phyloP scores from a whole-genome alignment of 1,139 yeast genomes.

The Petasospora fabianii region DNA sequence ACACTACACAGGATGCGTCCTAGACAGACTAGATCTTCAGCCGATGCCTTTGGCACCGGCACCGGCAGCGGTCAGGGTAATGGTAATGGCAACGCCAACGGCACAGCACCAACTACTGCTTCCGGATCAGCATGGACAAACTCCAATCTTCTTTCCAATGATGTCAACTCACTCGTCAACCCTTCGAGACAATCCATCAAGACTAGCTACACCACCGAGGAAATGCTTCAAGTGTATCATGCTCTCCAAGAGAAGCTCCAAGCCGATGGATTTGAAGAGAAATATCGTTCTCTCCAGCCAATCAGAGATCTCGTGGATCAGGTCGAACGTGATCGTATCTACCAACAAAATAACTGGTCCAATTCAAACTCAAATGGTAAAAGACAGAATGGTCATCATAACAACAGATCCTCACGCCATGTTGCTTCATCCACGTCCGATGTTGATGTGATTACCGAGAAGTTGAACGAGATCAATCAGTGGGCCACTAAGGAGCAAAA shows the following conservation, averaged over 20 bases:
- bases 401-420: not conserved
- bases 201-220: slow-evolving; percentile 42
- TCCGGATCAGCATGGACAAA: slow-evolving; percentile 23
- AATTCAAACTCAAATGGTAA: too few species aligned
- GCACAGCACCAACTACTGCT: too few species aligned
- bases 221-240: slow-evolving; percentile 52
- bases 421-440: slow-evolving; percentile 1
- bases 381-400: slow-evolving; percentile 5
- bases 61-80: slow-evolving; percentile 5
- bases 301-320: slow-evolving; percentile 28
- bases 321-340: slow-evolving; percentile 34
- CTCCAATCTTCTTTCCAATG: too few species aligned
- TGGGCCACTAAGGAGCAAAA: slow-evolving; percentile 25
- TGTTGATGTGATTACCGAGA: slow-evolving; percentile 15
- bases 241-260: slow-evolving; percentile 36
- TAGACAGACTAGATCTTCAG: slow-evolving; percentile 20
- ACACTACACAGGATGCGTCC: slow-evolving; percentile 31
- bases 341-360: not conserved
- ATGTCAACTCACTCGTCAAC: too few species aligned
- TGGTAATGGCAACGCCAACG: too few species aligned
- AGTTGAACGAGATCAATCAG: slow-evolving; percentile 19
- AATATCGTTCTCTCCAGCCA: slow-evolving; percentile 29
- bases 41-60: slow-evolving; percentile 1
- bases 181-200: slow-evolving; percentile 5
- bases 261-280: slow-evolving; percentile 28